Evolutionary conservation across 2,329 filamentous ascomycete species (phyloP), one percentile per base, ranked within the genome.

Genomic region (Sphaceloma murrayae): DNA sequence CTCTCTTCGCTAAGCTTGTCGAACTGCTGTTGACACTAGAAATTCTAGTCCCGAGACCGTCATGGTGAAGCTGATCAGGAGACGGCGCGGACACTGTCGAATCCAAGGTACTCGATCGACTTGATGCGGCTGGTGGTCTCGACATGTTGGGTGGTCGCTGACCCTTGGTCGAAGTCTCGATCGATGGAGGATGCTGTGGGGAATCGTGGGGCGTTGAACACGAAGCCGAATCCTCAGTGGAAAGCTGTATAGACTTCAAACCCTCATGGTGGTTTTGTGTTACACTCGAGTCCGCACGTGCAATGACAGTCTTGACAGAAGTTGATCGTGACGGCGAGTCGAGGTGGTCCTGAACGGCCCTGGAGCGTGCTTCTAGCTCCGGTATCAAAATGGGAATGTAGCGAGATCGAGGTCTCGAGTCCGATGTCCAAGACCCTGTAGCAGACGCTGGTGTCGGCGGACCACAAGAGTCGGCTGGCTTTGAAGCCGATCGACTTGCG

Each of bases 251-350:
- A n/a, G n/a, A n/a, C n/a, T n/a, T 62, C 57, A 55, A 55, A 58
- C 46, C 63, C 56, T 49, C 63, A 54, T 52, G 66, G 64, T 57
- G 61, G 54, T 43, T 63, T 13, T 16, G 3, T 7, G n/a, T 13
- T 29, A 16, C 24, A 29, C n/a, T 19, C 7, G 9, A 16, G 19
- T 40, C 65, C 62, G 62, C 68, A 45, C 61, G 53, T 32, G 67
- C 65, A 50, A 69, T 69, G 48, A 67, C 56, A 54, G 69, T 69
- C 58, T 69, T 66, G 47, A 70, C 67, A 69, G 43, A 45, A 21
- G 31, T 45, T 36, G 30, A 34, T n/a, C 43, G 18, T 13, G 43
- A 29, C 9, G 43, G 22, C 17, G n/a, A 24, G 19, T 14, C 30
- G 16, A 45, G n/a, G 10, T 18, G n/a, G 13, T 45, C 10, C n/a